phyloP scores from a whole-genome alignment of 169 alveolate genomes.

The Plasmodium cynomolgi region DNA sequence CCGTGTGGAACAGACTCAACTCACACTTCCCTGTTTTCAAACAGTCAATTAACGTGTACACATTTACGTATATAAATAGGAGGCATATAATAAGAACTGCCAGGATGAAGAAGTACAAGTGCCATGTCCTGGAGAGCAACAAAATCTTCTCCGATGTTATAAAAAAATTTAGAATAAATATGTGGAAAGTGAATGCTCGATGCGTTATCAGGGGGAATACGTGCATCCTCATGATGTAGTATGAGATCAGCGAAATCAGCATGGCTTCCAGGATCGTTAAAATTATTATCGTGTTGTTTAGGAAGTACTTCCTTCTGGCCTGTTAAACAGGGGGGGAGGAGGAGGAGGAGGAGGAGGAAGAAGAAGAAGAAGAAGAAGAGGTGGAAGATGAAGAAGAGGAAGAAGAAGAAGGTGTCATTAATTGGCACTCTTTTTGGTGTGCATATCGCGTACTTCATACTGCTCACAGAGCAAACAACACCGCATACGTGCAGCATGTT shows the following conservation, averaged over 20 bases:
- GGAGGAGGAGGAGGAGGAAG: too few relatives aligned
- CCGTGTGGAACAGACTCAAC: constrained; percentile 30
- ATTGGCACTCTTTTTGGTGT: background rate
- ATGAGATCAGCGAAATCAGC: constrained; percentile 24
- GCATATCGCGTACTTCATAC: background rate
- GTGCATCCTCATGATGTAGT: constrained; percentile 11
- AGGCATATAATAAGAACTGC: constrained; percentile 14
- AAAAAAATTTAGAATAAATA: constrained; percentile 44
- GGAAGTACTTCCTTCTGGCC: constrained; percentile 70
- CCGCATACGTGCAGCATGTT: background rate
- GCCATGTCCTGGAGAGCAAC: constrained; percentile 67
- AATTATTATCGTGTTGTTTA: constrained; percentile 61
- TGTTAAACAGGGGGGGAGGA: background rate
- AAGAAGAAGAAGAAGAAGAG: too few relatives aligned
- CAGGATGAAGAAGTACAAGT: constrained; percentile 54
- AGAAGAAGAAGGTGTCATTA: background rate
- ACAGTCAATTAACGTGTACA: constrained; percentile 64
- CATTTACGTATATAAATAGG: constrained; percentile 45
- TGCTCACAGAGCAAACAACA: background rate
- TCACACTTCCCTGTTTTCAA: constrained; percentile 59
- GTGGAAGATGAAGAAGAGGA: too few relatives aligned
- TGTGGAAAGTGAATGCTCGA: constrained; percentile 68
- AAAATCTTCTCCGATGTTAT: constrained; percentile 61
- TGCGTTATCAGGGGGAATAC: constrained; percentile 31
- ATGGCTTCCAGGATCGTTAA: constrained; percentile 59